A percentile compares a stretch with the other conserved stretches of the same genome.
phyloP scores from a whole-genome alignment of 108 stramenopile genomes.

The Nitzschia inconspicua region DNA sequence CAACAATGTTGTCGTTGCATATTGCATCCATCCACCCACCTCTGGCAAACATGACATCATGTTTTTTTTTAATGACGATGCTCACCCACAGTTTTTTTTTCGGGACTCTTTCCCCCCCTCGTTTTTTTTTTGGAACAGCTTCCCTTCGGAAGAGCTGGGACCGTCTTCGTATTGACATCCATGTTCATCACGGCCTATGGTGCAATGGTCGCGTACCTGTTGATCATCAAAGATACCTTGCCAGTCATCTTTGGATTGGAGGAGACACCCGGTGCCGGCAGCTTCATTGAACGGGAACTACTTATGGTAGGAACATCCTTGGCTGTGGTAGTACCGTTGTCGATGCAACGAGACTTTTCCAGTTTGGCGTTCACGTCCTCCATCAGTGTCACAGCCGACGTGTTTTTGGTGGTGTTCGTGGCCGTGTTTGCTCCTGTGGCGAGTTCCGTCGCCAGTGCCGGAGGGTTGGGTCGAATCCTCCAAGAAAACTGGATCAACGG shows the following conservation, averaged over 20 bases:
- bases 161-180: constrained; percentile 49
- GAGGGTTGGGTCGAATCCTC: constrained; percentile 61
- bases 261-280: constrained; percentile 33
- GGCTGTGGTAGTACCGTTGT: constrained; percentile 61
- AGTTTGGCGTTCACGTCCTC: constrained; percentile 53
- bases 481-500: constrained; percentile 44
- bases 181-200: constrained; percentile 84
- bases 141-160: constrained; percentile 57
- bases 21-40: too few species aligned
- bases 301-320: constrained; percentile 48
- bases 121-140: too few species aligned
- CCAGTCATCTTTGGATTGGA: constrained; percentile 61
- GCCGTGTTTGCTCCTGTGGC: constrained; percentile 55
- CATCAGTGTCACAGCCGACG: constrained; percentile 63
- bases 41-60: too few species aligned
- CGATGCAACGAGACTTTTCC: constrained; percentile 78
- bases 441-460: constrained; percentile 46
- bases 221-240: constrained; percentile 82
- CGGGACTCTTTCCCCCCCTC: too few species aligned
- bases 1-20: too few species aligned
- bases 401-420: constrained; percentile 63
- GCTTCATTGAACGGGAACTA: constrained; percentile 48
- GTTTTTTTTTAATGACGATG: too few species aligned
- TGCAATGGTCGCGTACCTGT: constrained; percentile 82
- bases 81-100: too few species aligned